Percentiles rank a stretch among this genome's conserved stretches.
Conservation (phyloP, 2,329 filamentous ascomycete genomes). For the Xylogone sp. region DNA sequence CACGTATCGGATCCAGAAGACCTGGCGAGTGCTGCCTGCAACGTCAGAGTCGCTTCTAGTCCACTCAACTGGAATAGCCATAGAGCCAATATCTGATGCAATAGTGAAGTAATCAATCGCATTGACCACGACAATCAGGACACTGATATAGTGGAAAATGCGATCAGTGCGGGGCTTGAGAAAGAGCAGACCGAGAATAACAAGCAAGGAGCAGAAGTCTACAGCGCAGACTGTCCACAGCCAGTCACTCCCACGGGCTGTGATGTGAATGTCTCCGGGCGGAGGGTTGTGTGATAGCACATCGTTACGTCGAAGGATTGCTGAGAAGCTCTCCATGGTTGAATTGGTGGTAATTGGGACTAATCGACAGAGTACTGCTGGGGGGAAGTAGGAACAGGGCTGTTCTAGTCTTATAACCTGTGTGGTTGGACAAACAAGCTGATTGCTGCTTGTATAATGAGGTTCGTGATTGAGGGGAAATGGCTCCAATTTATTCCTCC, state of each 20-base stretch:
- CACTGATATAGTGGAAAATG: conserved; percentile 62
- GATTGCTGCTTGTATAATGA: too few relatives aligned
- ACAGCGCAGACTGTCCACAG: conserved; percentile 56
- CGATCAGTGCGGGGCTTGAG: conserved; percentile 44
- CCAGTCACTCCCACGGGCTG: conserved; percentile 56
- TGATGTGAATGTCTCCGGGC: conserved; percentile 49
- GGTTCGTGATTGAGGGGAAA: too few relatives aligned
- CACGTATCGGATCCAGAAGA: conserved; percentile 65
- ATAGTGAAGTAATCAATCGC: conserved; percentile 63
- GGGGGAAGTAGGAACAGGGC: too few relatives aligned
- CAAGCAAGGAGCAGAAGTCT: neutral
- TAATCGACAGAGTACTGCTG: too few relatives aligned
- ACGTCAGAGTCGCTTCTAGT: conserved; percentile 37
- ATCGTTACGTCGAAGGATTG: too few relatives aligned
- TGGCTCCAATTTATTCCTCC: too few relatives aligned
- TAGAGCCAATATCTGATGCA: conserved; percentile 62
- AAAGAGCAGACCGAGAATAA: too few relatives aligned
- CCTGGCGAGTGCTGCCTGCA: conserved; percentile 50
- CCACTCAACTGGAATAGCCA: conserved; percentile 60
- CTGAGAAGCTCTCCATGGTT: too few relatives aligned
- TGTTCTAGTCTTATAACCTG: too few relatives aligned
- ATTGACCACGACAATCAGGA: conserved; percentile 53
- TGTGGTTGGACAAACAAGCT: too few relatives aligned
- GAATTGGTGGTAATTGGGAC: too few relatives aligned
- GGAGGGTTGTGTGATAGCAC: too few relatives aligned